Base-by-base conservation (phyloP, 2,329 filamentous ascomycete species). In the Corinectria fuckeliana region DNA sequence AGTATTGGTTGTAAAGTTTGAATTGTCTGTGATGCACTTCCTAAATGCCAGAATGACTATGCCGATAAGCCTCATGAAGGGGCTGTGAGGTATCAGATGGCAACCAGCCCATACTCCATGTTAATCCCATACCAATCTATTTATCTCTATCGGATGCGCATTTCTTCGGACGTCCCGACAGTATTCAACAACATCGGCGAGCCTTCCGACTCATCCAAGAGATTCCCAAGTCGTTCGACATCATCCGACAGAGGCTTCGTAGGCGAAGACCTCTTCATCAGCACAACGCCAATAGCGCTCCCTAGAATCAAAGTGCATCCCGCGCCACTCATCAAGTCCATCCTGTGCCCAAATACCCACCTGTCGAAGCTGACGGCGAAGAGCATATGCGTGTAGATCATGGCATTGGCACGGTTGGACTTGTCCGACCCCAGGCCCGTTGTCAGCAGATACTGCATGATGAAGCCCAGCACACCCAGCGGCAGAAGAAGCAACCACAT, bases 391-490 rank as follows among this genome's bases (percentile, higher is more conserved):
- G 83, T 85, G 59, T 85, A 86, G 5, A 85, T 75, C 84, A 87
- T 86, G 52, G 81, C 78, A 14, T 82, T 85, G 7, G 84, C 84
- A 41, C 81, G 75, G 65, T 86, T 85, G 18, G 82, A 82, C 62
- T 89, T 89, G 69, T 93, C 90, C 61, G 89, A 86, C 21, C 89
- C 78, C 47, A 97, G 77, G 0, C 92, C 92, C 1, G 86, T 84
- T 1, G 93, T 95, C 16, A 96, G 79, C n/a, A 96, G 81, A 66
- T 92, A 92, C 82, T 97, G 93, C 85, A 94, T 90, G 20, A 90
- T 74, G 71, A 97, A 94, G 0, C 93, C 93, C 64, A 89, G 89
- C 0, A 86, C 70, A 0, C 91, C 91, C 4, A 96, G 78, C 34
- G 88, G 84, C 0, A 88, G 53, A 14, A 97, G 77, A 36, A 93